Evolutionary conservation across 495 filamentous ascomycete species (phyloP).

Genomic region (Darksidea phi): DNA sequence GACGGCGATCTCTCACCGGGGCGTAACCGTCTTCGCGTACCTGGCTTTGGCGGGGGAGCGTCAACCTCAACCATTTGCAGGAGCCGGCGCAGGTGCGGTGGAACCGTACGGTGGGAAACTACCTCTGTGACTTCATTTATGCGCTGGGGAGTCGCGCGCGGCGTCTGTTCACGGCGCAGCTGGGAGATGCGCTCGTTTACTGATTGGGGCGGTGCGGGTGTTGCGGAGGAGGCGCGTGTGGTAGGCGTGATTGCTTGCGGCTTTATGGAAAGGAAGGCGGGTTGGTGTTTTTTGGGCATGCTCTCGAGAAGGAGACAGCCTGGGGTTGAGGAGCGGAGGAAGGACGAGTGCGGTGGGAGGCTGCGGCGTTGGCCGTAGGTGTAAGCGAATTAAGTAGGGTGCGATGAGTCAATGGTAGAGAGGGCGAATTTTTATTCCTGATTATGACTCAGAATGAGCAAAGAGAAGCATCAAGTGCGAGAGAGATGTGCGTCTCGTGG

Average conservation of each 20-base stretch:
- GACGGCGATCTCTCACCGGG: conserved; percentile 50
- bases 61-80: conserved; percentile 70
- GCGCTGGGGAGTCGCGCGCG: conserved; percentile 35
- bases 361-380: too few relatives aligned
- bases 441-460: too few relatives aligned
- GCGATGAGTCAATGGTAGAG: too few relatives aligned
- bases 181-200: conserved; percentile 46
- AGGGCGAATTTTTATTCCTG: too few relatives aligned
- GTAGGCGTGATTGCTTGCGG: conserved; percentile 31
- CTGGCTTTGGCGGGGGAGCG: conserved; percentile 61
- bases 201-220: conserved; percentile 21
- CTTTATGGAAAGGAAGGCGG: conserved; percentile 32
- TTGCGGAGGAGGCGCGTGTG: conserved; percentile 14
- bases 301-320: background rate
- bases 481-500: too few relatives aligned
- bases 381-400: too few relatives aligned
- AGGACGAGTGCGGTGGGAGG: too few relatives aligned
- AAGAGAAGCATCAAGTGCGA: too few relatives aligned
- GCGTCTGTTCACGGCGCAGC: conserved; percentile 41
- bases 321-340: background rate
- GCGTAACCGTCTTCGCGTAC: conserved; percentile 41
- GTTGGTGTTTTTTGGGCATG: conserved; percentile 45
- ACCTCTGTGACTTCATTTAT: conserved; percentile 38
- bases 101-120: conserved; percentile 48
- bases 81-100: conserved; percentile 57